A percentile compares a stretch with the other conserved stretches of the same genome.
Evolutionary conservation across 331 rosid species (phyloP).

Genomic region (Malus hybrid): DNA sequence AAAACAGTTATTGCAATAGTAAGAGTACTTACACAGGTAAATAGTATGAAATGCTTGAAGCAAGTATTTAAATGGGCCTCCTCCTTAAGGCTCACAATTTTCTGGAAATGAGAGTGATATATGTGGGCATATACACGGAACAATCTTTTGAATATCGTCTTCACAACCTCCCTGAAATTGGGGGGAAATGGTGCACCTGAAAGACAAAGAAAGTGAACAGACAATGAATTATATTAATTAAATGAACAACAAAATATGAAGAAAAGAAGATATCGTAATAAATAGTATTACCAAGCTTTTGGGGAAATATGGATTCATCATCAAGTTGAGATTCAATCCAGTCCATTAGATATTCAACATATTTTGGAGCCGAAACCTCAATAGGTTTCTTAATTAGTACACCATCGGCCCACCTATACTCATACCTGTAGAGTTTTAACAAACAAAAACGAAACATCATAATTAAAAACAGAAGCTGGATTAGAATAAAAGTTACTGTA

Average conservation of each 20-base stretch:
- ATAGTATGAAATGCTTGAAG: slow-evolving; percentile 99
- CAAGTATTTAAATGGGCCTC: slow-evolving; percentile 99
- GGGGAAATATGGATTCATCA: slow-evolving; percentile 97
- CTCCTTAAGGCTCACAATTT: slow-evolving; percentile 97
- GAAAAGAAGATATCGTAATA: neutral
- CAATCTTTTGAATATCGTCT: slow-evolving; percentile 91
- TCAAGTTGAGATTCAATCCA: slow-evolving; percentile 98
- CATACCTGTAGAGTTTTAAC: slow-evolving; percentile 53
- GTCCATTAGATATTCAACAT: slow-evolving; percentile 98
- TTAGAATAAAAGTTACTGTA: neutral
- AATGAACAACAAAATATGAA: neutral
- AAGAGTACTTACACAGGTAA: slow-evolving; percentile 73
- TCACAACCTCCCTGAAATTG: slow-evolving; percentile 93
- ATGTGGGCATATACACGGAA: slow-evolving; percentile 99
- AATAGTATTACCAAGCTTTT: slow-evolving; percentile 67
- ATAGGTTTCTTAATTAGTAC: slow-evolving; percentile 95
- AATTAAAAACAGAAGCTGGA: neutral
- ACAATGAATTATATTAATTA: neutral
- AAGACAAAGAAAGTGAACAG: slow-evolving; percentile 2
- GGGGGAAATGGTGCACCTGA: slow-evolving; percentile 90
- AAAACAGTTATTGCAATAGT: neutral
- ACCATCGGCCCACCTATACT: slow-evolving; percentile 99
- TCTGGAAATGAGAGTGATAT: slow-evolving; percentile 97
- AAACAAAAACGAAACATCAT: neutral
- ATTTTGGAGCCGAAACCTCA: slow-evolving; percentile 98